Conservation (phyloP, 345 rosid genomes). For the Mangifera indica region DNA sequence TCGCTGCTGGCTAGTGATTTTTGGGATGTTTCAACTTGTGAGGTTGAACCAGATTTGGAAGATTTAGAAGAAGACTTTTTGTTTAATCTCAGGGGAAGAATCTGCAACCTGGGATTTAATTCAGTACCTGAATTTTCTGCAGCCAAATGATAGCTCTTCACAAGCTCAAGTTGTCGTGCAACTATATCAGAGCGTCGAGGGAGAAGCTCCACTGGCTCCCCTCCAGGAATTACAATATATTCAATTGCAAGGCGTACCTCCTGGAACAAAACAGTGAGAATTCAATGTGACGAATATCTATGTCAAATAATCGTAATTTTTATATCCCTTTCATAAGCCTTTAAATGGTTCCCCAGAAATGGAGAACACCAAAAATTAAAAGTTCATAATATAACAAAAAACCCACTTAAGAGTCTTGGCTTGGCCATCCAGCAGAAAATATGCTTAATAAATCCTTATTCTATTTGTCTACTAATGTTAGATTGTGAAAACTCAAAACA, state of each 20-base stretch:
- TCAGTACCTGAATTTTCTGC: conserved; percentile 88
- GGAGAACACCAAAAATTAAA: too few species aligned
- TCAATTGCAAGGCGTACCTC: conserved; percentile 91
- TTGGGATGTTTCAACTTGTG: conserved; percentile 18
- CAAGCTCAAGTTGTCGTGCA: conserved; percentile 86
- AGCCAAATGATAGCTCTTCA: conserved; percentile 77
- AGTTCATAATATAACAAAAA: not conserved
- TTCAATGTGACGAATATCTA: conserved; percentile 2
- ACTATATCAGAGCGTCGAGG: conserved; percentile 81
- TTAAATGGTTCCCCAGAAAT: too few species aligned
- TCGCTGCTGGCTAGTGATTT: conserved; percentile 27
- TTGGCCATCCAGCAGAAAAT: too few species aligned
- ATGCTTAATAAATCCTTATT: too few species aligned
- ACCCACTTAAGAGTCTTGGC: too few species aligned
- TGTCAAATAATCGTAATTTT: too few species aligned
- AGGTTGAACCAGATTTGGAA: conserved; percentile 29
- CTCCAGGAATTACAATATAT: conserved; percentile 91
- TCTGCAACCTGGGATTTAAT: conserved; percentile 79
- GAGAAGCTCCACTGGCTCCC: conserved; percentile 96
- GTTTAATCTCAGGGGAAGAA: conserved; percentile 65
- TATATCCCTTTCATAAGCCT: too few species aligned
- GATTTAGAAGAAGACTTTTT: conserved; percentile 45
- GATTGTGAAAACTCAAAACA: too few species aligned
- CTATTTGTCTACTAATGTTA: too few species aligned
- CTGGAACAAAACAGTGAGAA: conserved; percentile 33